A percentile compares a stretch with the other conserved stretches of the same genome.
These are phyloP conservation scores for Pestalotiopsis sp. DNA, from an alignment of 2,329 filamentous ascomycete genomes.

Conservation along the genomic window DNA sequence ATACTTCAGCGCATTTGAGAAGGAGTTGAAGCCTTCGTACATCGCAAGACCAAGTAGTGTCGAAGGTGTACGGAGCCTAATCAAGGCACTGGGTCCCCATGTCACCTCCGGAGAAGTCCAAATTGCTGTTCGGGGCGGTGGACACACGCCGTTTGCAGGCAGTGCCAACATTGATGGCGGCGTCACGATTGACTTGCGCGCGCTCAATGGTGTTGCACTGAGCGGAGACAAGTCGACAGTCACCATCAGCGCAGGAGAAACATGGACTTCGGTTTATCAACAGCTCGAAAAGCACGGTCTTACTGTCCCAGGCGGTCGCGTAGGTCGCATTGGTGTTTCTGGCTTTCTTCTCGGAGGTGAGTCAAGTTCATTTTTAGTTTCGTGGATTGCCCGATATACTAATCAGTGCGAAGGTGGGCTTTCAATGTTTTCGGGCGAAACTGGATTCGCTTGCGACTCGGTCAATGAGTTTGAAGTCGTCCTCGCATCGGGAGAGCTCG, in stretches of 20 bases:
- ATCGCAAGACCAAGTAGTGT: slow-evolving; percentile 19
- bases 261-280: neutral
- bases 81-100: slow-evolving; percentile 17
- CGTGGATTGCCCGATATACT: neutral
- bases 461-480: slow-evolving; percentile 22
- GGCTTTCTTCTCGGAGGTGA: neutral
- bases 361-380: neutral
- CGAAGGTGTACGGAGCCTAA: slow-evolving; percentile 16
- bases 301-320: neutral
- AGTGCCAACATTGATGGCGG: slow-evolving; percentile 21
- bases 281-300: neutral
- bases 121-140: neutral
- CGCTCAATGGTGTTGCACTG: slow-evolving; percentile 18
- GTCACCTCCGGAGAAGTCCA: slow-evolving; percentile 16
- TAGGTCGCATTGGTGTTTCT: neutral
- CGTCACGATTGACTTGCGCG: slow-evolving; percentile 23
- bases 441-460: slow-evolving; percentile 23
- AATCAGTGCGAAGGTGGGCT: slow-evolving; percentile 7
- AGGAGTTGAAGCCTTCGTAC: slow-evolving; percentile 20
- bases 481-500: slow-evolving; percentile 17
- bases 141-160: slow-evolving; percentile 18
- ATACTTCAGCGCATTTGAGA: slow-evolving; percentile 26
- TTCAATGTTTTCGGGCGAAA: slow-evolving; percentile 15
- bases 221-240: slow-evolving; percentile 17
- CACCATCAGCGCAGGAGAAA: slow-evolving; percentile 19